These are phyloP conservation scores for Oryza coarctata DNA, from an alignment of 176 grass and related monocot species.

Conservation along the genomic window DNA sequence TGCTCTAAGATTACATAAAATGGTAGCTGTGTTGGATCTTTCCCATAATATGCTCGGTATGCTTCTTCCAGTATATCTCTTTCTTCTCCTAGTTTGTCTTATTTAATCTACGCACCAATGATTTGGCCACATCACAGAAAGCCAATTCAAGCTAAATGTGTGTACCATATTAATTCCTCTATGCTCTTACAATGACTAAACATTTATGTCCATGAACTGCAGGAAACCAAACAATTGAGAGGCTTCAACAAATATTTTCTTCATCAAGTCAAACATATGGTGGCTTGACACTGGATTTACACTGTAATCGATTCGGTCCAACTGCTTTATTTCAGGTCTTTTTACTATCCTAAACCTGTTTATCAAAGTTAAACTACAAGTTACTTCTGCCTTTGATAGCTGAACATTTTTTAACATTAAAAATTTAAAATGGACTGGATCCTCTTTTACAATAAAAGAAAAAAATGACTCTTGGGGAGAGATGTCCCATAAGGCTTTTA, in stretches of 20 bases:
- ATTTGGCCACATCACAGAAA: neutral
- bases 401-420: no score
- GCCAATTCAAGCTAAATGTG: slow-evolving; percentile 22
- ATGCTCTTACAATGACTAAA: slow-evolving; percentile 1
- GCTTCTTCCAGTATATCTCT: slow-evolving; percentile 12
- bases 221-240: slow-evolving; percentile 97
- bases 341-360: slow-evolving; percentile 6
- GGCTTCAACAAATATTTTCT: slow-evolving; percentile 84
- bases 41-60: slow-evolving; percentile 95
- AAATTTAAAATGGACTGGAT: neutral
- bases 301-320: slow-evolving; percentile 92
- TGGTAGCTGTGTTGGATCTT: slow-evolving; percentile 85
- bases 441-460: neutral
- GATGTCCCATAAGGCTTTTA: no score
- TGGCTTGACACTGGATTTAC: slow-evolving; percentile 89
- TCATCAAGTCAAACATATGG: slow-evolving; percentile 88
- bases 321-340: slow-evolving; percentile 96
- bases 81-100: neutral
- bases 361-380: slow-evolving; percentile 27
- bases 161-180: neutral
- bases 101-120: neutral
- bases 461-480: neutral
- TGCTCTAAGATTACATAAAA: slow-evolving; percentile 82
- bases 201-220: slow-evolving; percentile 31
- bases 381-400: neutral